These are phyloP conservation scores for Ashbya aceris DNA, from an alignment of 1,139 yeast genomes.

Conservation along the genomic window DNA sequence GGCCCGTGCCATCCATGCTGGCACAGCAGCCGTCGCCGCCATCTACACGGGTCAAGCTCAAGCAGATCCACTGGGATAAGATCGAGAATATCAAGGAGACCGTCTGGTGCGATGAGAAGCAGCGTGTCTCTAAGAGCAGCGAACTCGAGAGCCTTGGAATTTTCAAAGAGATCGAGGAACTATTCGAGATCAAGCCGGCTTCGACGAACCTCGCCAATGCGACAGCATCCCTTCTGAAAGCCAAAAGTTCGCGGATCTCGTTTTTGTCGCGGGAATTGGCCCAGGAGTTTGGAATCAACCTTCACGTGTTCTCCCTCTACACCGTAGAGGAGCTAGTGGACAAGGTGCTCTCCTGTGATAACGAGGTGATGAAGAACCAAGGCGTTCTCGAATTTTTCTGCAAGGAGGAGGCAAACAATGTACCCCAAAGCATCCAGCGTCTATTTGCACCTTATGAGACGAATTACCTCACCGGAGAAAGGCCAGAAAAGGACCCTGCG, in stretches of 20 bases:
- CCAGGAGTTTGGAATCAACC: conserved; percentile 84
- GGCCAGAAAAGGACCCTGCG: conserved; percentile 49
- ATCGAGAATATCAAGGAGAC: conserved; percentile 64
- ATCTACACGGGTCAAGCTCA: conserved; percentile 34
- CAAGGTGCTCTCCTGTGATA: conserved; percentile 64
- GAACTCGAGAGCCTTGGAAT: conserved; percentile 58
- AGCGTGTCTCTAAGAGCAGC: conserved; percentile 1
- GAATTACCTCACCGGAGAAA: conserved; percentile 34
- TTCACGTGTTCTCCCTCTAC: conserved; percentile 64
- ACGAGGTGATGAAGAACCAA: conserved; percentile 54
- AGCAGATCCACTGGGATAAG: conserved; percentile 95
- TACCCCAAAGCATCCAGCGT: conserved; percentile 56
- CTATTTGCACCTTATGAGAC: conserved; percentile 66
- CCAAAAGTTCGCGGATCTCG: conserved; percentile 39
- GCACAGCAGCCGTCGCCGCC: conserved; percentile 17
- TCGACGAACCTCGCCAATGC: conserved; percentile 29
- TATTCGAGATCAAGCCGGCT: conserved; percentile 48
- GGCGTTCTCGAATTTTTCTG: conserved; percentile 78
- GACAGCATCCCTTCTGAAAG: conserved; percentile 26
- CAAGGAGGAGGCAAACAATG: conserved; percentile 60
- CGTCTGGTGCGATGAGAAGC: conserved; percentile 53
- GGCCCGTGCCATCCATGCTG: conserved; percentile 18
- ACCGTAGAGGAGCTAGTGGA: conserved; percentile 54
- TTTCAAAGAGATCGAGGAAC: conserved; percentile 63
- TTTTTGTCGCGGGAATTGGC: conserved; percentile 74